Evolutionary conservation across 306 rosid species (phyloP), one percentile per base, ranked within the genome.

Genomic region (Castanea crenata): DNA sequence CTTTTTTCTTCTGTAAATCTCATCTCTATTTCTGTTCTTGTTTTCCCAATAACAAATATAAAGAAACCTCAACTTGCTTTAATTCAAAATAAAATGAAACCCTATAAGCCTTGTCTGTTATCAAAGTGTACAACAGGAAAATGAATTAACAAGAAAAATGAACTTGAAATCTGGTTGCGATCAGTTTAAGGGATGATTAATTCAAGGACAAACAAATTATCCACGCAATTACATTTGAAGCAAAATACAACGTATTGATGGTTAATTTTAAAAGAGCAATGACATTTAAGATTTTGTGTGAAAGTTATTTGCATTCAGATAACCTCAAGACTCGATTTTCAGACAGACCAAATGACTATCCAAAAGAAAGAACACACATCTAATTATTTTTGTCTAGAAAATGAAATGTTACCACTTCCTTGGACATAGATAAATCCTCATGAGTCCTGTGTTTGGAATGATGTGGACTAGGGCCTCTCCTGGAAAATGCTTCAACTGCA

Each of bases 401-500:
- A 57, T 35, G 4, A 70, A 74, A 71, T 68, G 63, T 88, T 96
- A 96, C 98, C 98, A 71, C 77, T 41, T 95, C 95, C 79, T 74
- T 90, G 58, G 88, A 82, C 14, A 84, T 61, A 79, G 86, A 67
- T 64, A 69, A 83, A 62, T 91, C 97, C 32, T 96, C 99, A 49
- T 12, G 76, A 79, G 89, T 81, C 86, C 89, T 93, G 65, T 86
- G 89, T 81, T 77, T 95, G 82, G 80, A 20, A 72, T 74, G 88
- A 80, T 57, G 91, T 69, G 99, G 99, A 83, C 90, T 87, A 77
- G 98, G 19, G 78, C 78, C 82, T 85, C 90, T 91, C 74, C 97
- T 83, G 35, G 93, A 79, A 84, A 89, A 88, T 64, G 86, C 90
- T 88, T 96, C 99, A 81, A 89, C 94, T 31, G 94, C 94, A 80